Conservation (phyloP, 768 basidiomycete genomes). For the Harrya chromipes region DNA sequence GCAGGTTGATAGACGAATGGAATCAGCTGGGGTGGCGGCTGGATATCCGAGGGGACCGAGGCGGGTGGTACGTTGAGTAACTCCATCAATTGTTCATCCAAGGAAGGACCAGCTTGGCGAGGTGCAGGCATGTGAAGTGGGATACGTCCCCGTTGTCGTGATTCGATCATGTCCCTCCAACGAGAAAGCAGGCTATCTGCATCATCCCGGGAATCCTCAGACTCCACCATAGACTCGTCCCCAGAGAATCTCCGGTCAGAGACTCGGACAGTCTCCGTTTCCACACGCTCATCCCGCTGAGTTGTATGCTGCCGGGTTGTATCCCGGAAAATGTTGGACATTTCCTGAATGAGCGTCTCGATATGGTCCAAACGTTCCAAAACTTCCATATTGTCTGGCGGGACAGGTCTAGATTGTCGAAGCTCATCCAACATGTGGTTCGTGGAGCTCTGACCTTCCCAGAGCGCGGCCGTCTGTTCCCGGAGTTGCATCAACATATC, state of each 20-base stretch:
- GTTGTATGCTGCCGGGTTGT: neutral
- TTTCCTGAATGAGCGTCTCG: conserved; percentile 19
- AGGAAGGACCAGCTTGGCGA: conserved; percentile 43
- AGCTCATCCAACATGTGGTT: conserved; percentile 64
- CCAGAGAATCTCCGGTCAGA: neutral
- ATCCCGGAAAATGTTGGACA: conserved; percentile 9
- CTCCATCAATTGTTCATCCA: conserved; percentile 60
- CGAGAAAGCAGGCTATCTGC: conserved; percentile 26
- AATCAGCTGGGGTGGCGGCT: conserved; percentile 50
- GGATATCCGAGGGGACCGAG: conserved; percentile 38
- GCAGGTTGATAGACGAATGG: conserved; percentile 55
- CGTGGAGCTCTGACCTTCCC: conserved; percentile 59
- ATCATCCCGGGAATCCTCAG: conserved; percentile 26
- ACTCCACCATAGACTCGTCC: conserved; percentile 31
- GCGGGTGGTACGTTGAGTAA: conserved; percentile 49
- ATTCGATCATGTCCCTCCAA: conserved; percentile 25
- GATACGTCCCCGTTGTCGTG: conserved; percentile 23
- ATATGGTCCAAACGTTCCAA: conserved; percentile 29
- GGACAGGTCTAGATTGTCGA: conserved; percentile 42
- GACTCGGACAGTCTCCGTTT: conserved; percentile 15
- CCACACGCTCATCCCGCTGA: conserved; percentile 1
- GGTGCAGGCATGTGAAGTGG: conserved; percentile 47
- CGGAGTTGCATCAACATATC: conserved; percentile 56
- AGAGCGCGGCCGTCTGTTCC: conserved; percentile 55
- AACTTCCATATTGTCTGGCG: conserved; percentile 40